A percentile compares a stretch with the other conserved stretches of the same genome.
Evolutionary conservation across 139 green algal genomes (phyloP).

Genomic region (Volvox reticuliferus): DNA sequence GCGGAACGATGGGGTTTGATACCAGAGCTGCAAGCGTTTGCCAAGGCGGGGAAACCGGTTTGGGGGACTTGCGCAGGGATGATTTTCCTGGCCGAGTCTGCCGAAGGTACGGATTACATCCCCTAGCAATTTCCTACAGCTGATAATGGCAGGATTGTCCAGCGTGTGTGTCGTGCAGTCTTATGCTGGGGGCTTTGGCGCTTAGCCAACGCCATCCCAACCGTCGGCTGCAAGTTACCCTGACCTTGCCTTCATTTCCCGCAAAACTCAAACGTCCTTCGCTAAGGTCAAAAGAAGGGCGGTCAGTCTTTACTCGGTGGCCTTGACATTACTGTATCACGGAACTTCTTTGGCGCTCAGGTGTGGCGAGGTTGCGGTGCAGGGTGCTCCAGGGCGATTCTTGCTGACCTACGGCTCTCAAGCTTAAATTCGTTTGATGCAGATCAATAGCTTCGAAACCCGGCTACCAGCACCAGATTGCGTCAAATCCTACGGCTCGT

Average conservation of each 20-base stretch:
- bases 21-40: conserved; percentile 79
- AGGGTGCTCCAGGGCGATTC: background rate
- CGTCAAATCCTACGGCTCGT: conserved; percentile 60
- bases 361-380: conserved; percentile 46
- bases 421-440: conserved; percentile 7
- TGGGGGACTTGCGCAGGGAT: conserved; percentile 99
- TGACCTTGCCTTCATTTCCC: too few species aligned
- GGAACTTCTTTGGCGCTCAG: conserved; percentile 99
- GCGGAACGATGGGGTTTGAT: conserved; percentile 92
- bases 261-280: background rate
- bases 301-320: conserved; percentile 95
- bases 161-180: too few species aligned
- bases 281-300: conserved; percentile 91
- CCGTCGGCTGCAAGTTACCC: too few species aligned
- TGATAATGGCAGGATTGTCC: too few species aligned
- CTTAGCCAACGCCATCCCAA: too few species aligned
- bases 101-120: conserved; percentile 60
- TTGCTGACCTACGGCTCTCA: background rate
- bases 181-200: too few species aligned
- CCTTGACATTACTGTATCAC: conserved; percentile 91
- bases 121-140: too few species aligned
- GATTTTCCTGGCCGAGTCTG: conserved; percentile 95
- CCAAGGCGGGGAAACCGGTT: conserved; percentile 78
- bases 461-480: conserved; percentile 69
- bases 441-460: conserved; percentile 97